Base-by-base conservation (phyloP, 345 rosid species). In the Euphorbia tirucalli region DNA sequence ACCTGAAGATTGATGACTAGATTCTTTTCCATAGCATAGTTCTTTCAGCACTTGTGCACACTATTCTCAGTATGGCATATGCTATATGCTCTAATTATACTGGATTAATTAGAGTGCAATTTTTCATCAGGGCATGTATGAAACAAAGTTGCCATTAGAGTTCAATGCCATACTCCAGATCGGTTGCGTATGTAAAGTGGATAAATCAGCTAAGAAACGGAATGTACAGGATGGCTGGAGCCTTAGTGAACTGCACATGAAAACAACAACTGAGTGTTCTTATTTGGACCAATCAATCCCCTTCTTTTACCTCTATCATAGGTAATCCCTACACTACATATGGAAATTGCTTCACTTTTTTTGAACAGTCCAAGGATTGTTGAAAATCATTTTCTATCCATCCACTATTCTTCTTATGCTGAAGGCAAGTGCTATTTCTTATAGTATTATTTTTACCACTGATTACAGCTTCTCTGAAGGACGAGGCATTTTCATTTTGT, bases 101-200 rank as follows among this genome's bases (percentile, higher is more conserved):
- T 61, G 31, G 11, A 43, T 75, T 79, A 50, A 66, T 65, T 66
- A 75, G 21, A 68, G 30, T 71, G n/a, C n/a, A 14, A 68, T 27
- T 15, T 78, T 82, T 78, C 75, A 77, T 66, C 87, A 90, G 98
- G 98, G 98, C 41, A 87, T 94, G 75, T 94, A 94, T 74, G 95
- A 92, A 80, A 83, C 91, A 31, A 89, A 87, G 80, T 84, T 92
- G 78, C 92, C 97, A 65, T 68, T 82, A 79, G 96, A 86, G 73
- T 94, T 87, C 73, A 86, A 81, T 75, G 90, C 95, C 67, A 83
- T 94, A 69, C 86, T 91, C 73, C 93, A 90, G 80, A 86, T 94
- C 70, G 98, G 97, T 59, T 90, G 98, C 75, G 96, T 94, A 48
- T 94, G 98, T 86, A 90, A 92, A 82, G 86, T 85, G 76, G 96